Evolutionary conservation across 768 basidiomycete genomes (phyloP), one percentile per base, ranked within the genome.

Genomic region (Rhizopogon rudus): DNA sequence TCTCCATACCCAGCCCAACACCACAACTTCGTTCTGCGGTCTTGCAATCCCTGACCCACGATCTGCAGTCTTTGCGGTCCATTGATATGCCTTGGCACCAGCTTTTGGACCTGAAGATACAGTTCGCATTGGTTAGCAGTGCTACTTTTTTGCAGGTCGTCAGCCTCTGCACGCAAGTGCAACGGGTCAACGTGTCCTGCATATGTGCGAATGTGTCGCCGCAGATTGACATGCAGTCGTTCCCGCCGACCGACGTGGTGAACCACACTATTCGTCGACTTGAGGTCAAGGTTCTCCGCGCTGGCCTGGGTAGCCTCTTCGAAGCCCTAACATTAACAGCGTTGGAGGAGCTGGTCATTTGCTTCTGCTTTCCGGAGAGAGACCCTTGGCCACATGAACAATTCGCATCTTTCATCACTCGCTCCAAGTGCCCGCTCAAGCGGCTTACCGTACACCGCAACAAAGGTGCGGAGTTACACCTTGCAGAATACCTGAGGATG

Each of bases 261-360:
- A 63, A 70, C 31, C 50, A 48, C 10, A 48, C 25, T 0, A 33
- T 70, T 12, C 63, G 51, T 29, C 64, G 63, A 44, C 51, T 70
- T 42, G 68, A 70, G n/a, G 58, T 71, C 46, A 70, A 68, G 17
- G 61, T 70, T 37, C 60, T 66, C 25, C 61, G 62, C 12, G 63
- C 61, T 3, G 65, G 66, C 28, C 59, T 70, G 6, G 63, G 56
- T 31, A 20, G 14, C 1, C 40, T 70, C 9, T 63, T 70, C 2
- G 35, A 28, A 37, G 56, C 56, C 0, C 57, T 70, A 31, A 58
- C 60, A 0, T 46, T 70, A 29, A 68, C 68, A 12, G 61, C 59
- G 10, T 62, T 70, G 25, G 65, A 70, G 17, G 70, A 71, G 28
- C 58, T 70, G 28, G 68, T 71, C 20, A 44, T 70, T 6, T 67